phyloP scores from a whole-genome alignment of 139 green algal genomes.

The Chlamydomonas eustigma region DNA sequence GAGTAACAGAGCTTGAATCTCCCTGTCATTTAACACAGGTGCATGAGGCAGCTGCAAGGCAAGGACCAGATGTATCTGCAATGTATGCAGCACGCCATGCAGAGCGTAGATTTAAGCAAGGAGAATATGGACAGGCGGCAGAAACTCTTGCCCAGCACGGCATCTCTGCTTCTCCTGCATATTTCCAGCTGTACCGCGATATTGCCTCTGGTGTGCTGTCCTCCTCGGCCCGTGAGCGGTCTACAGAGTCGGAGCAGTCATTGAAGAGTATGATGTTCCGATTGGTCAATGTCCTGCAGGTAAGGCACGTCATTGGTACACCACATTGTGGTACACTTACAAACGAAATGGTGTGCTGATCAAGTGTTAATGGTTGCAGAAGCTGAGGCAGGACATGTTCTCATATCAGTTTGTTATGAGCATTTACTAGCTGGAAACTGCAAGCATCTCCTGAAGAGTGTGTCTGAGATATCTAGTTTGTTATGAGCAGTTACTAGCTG shows the following conservation, averaged over 20 bases:
- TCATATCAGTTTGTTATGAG: no score
- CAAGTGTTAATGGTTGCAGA: no score
- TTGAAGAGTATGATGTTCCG: slow-evolving; percentile 41
- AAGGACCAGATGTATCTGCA: slow-evolving; percentile 50
- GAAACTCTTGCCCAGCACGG: slow-evolving; percentile 46
- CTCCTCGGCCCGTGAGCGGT: slow-evolving; percentile 23
- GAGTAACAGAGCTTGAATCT: no score
- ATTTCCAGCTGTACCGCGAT: slow-evolving; percentile 64
- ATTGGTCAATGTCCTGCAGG: slow-evolving; percentile 26
- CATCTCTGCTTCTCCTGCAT: slow-evolving; percentile 24
- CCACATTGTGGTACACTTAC: no score
- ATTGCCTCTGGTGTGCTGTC: slow-evolving; percentile 56
- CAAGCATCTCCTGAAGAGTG: no score
- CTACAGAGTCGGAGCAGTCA: slow-evolving; percentile 27
- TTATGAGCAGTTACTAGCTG: no score
- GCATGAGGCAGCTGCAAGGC: slow-evolving; percentile 52
- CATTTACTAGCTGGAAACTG: no score
- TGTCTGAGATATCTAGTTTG: no score
- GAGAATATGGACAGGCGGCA: slow-evolving; percentile 17
- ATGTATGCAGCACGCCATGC: slow-evolving; percentile 57
- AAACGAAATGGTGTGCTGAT: no score
- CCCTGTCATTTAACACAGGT: no score
- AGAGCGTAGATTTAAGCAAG: slow-evolving; percentile 42
- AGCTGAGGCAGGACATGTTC: no score
- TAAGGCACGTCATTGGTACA: no score